A percentile compares a stretch with the other conserved stretches of the same genome.
These are phyloP conservation scores for Calonectria hawksworthii DNA, from an alignment of 2,329 filamentous ascomycete species.

Conservation along the genomic window DNA sequence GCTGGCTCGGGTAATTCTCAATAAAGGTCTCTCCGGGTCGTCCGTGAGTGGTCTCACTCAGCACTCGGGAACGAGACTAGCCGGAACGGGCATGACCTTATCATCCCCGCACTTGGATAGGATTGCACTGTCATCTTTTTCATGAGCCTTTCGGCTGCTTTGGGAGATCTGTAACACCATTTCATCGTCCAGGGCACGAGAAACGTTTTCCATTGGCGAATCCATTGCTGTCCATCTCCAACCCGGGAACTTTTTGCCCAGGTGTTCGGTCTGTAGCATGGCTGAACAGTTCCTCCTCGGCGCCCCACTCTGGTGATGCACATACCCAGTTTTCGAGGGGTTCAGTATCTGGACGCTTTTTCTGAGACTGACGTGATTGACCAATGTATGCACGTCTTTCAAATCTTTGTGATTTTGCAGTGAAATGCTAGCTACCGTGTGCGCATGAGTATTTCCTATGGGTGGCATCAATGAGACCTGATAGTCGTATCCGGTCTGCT, in stretches of 20 bases:
- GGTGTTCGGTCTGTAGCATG: not conserved
- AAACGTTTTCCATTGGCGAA: constrained; percentile 1
- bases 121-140: not conserved
- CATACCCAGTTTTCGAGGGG: constrained; percentile 4
- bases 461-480: not conserved
- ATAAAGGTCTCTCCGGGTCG: not conserved
- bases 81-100: not conserved
- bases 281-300: not conserved
- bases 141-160: not conserved
- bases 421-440: not conserved
- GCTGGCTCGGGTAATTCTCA: not conserved
- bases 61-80: not conserved
- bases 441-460: not conserved
- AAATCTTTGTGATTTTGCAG: not conserved
- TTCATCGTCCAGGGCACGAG: not conserved
- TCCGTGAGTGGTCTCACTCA: not conserved
- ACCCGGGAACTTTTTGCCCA: not conserved
- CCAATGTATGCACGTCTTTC: not conserved
- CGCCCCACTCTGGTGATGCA: not conserved
- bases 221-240: not conserved
- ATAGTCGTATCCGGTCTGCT: not conserved
- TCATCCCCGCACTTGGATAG: constrained; percentile 2
- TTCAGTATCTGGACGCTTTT: not conserved
- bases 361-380: not conserved
- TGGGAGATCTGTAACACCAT: not conserved